phyloP scores from a whole-genome alignment of 108 stramenopile genomes.

The Nitzschia inconspicua region DNA sequence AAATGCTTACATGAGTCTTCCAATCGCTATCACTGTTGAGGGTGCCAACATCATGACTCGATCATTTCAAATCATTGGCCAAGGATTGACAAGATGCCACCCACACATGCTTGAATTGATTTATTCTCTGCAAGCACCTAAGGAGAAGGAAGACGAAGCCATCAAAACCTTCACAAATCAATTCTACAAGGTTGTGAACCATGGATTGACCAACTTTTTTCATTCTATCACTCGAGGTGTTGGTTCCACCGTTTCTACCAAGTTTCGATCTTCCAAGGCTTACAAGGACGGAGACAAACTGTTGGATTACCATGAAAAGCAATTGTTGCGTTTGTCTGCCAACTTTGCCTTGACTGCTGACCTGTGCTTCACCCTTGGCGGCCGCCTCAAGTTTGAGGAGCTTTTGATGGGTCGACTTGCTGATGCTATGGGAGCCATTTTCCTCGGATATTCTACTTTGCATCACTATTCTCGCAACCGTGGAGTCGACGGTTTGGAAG shows the following conservation, averaged over 20 bases:
- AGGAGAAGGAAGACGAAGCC: constrained; percentile 79
- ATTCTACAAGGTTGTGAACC: constrained; percentile 89
- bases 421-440: constrained; percentile 95
- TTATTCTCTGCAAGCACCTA: constrained; percentile 82
- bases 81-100: constrained; percentile 96
- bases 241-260: constrained; percentile 64
- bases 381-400: constrained; percentile 96
- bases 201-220: constrained; percentile 85
- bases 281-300: constrained; percentile 90
- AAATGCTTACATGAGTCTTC: constrained; percentile 94
- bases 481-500: constrained; percentile 89
- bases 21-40: constrained; percentile 97
- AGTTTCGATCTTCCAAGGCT: constrained; percentile 76
- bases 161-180: constrained; percentile 85
- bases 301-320: constrained; percentile 82
- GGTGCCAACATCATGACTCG: constrained; percentile 99
- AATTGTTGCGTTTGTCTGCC: constrained; percentile 91
- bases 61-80: constrained; percentile 97
- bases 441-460: constrained; percentile 96
- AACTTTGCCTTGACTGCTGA: constrained; percentile 97
- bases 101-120: constrained; percentile 96
- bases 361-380: constrained; percentile 93
- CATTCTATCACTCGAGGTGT: constrained; percentile 71
- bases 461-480: constrained; percentile 91
- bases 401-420: constrained; percentile 93